Conservation (phyloP, 1,284 basidiomycete genomes). For the Apiotrichum siamense region DNA sequence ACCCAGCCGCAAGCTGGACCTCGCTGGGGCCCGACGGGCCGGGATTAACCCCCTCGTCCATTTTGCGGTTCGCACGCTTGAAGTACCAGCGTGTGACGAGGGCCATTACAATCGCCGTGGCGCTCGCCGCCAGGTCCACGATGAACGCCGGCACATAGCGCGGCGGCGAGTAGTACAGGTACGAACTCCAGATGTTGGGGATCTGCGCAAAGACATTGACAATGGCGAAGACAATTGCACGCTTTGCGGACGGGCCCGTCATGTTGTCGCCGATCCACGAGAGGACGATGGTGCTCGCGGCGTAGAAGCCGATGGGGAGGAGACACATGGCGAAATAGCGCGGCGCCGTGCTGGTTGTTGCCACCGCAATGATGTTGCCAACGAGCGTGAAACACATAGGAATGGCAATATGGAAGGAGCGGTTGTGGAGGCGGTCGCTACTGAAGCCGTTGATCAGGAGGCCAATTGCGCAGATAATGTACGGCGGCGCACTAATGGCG, state of each 20-base stretch:
- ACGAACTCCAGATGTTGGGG: slow-evolving; percentile 27
- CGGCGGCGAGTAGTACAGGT: slow-evolving; percentile 22
- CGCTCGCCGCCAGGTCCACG: slow-evolving; percentile 22
- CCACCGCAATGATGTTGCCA: slow-evolving; percentile 67
- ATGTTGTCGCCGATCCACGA: slow-evolving; percentile 28
- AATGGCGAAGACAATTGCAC: slow-evolving; percentile 26
- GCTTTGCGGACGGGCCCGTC: slow-evolving; percentile 30
- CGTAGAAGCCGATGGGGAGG: slow-evolving; percentile 19
- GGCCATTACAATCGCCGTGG: slow-evolving; percentile 21
- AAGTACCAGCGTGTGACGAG: slow-evolving; percentile 31
- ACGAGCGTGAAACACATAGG: slow-evolving; percentile 53
- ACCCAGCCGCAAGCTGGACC: slow-evolving; percentile 37
- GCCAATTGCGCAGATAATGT: slow-evolving; percentile 34
- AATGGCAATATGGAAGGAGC: slow-evolving; percentile 16
- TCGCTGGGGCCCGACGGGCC: slow-evolving; percentile 33
- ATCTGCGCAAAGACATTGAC: slow-evolving; percentile 28
- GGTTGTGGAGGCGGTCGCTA: slow-evolving; percentile 39
- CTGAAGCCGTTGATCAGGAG: slow-evolving; percentile 39
- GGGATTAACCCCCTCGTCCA: slow-evolving; percentile 38
- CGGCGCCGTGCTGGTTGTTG: slow-evolving; percentile 37
- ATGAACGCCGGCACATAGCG: slow-evolving; percentile 22
- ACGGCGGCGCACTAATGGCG: slow-evolving; percentile 42
- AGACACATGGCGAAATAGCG: slow-evolving; percentile 42
- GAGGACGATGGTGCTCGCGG: slow-evolving; percentile 26
- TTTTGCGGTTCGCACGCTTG: slow-evolving; percentile 32